Base-by-base conservation (phyloP, 768 basidiomycete species). In the Lyophyllum decastes region DNA sequence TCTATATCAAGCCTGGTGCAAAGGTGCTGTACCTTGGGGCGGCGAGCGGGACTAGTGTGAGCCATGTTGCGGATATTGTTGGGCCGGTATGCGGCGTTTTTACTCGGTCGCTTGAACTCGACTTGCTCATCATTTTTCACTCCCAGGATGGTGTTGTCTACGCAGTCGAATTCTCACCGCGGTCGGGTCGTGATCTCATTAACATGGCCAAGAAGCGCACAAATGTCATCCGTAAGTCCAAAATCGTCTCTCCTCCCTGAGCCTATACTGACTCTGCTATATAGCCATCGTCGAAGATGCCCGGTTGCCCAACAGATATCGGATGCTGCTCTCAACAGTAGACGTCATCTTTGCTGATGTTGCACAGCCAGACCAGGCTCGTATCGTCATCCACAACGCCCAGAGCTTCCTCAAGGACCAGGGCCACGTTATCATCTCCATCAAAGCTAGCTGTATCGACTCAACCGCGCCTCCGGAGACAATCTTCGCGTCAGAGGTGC, bases 161-260 rank as follows among this genome's bases (percentile, higher is more conserved):
- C 72, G 97, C 97, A 19, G 97, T 99, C 30, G 97, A 99, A 74
- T 98, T 99, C 78, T 98, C 97, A 2, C 82, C 88, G 64, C 86
- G 97, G 67, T 96, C 95, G 54, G 97, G 97, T 34, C 92, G 97
- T 75, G 97, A 99, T 76, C 77, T 98, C 60, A 97, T 99, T 65
- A 92, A 91, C 77, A 99, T 98, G 97, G 96, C 97, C 33, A 98
- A 98, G 78, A 98, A 97, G 78, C 84, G 97, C 58, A 98, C 97
- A 63, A 99, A 98, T 73, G 94, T 98, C 63, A 96, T 98, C 68
- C 97, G 94, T 96, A 76, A 57, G 91, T 82, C 2, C 34, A 40
- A 24, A 12, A 7, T 41, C 30, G 38, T 22, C n/a, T 11, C 49
- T 30, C 44, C 24, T 49, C 27, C 10, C 26, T 33, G 9, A 38